phyloP scores from a whole-genome alignment of 2,329 filamentous ascomycete species.

The Byssochlamys sp. region DNA sequence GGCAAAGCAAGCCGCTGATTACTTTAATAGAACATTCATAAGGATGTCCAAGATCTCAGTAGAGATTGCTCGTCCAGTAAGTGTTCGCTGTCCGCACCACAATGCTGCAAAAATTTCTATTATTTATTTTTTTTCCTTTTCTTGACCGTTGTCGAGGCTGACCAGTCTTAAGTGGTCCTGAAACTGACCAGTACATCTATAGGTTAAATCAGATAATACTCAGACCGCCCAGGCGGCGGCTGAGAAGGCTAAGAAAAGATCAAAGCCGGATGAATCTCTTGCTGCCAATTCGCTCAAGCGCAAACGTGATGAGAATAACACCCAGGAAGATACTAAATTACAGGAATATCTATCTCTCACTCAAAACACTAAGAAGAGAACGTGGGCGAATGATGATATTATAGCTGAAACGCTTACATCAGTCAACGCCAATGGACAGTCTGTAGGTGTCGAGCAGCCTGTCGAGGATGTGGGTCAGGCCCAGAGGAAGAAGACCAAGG shows the following conservation, averaged over 20 bases:
- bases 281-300: slow-evolving; percentile 28
- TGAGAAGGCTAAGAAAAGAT: slow-evolving; percentile 13
- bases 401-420: slow-evolving; percentile 19
- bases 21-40: slow-evolving; percentile 91
- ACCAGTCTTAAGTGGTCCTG: slow-evolving; percentile 21
- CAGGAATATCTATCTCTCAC: slow-evolving; percentile 80
- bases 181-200: slow-evolving; percentile 30
- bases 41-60: slow-evolving; percentile 90
- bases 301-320: slow-evolving; percentile 46
- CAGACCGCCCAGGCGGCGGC: slow-evolving; percentile 14
- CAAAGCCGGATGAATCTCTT: slow-evolving; percentile 11
- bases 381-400: slow-evolving; percentile 49
- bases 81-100: slow-evolving; percentile 17
- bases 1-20: slow-evolving; percentile 74
- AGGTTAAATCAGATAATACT: slow-evolving; percentile 31
- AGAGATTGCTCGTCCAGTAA: slow-evolving; percentile 74
- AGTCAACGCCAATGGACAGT: slow-evolving; percentile 12
- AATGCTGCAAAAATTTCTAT: not conserved
- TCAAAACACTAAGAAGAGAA: slow-evolving; percentile 57
- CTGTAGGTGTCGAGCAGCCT: slow-evolving; percentile 10
- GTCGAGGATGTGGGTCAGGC: slow-evolving; percentile 30
- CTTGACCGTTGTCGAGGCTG: slow-evolving; percentile 15
- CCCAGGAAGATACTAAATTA: slow-evolving; percentile 63
- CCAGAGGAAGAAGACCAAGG: slow-evolving; percentile 34
- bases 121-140: slow-evolving; percentile 13